Evolutionary conservation across 371 early-diverging fungal genomes (phyloP).

Genomic region (Mucor piriformis): DNA sequence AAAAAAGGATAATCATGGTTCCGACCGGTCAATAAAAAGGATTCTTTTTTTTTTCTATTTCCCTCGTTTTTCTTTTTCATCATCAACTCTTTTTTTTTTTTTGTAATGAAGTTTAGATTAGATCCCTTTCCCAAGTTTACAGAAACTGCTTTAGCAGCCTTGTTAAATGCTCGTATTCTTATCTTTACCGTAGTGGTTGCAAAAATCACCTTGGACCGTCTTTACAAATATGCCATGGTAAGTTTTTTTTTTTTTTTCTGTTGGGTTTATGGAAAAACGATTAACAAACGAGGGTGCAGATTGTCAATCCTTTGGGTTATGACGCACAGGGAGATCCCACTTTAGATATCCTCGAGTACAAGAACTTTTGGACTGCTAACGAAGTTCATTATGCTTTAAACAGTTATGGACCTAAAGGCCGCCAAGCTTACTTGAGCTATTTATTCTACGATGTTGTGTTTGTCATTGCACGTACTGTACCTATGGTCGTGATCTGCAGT

Average conservation of each 20-base stretch:
- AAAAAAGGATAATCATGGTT: neutral
- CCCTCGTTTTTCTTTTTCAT: neutral
- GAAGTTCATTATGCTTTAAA: constrained; percentile 36
- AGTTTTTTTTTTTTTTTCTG: neutral
- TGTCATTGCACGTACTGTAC: constrained; percentile 37
- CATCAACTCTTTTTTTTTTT: neutral
- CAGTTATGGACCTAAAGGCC: constrained; percentile 43
- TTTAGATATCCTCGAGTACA: constrained; percentile 50
- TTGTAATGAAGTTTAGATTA: constrained; percentile 28
- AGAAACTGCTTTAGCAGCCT: constrained; percentile 20
- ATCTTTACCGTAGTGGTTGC: constrained; percentile 39
- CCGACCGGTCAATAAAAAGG: neutral
- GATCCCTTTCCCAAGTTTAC: constrained; percentile 48
- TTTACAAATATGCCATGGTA: constrained; percentile 48
- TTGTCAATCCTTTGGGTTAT: constrained; percentile 42
- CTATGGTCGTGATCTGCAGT: constrained; percentile 36
- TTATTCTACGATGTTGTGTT: constrained; percentile 42
- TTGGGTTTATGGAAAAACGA: neutral
- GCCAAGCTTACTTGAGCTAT: constrained; percentile 45
- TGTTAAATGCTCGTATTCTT: constrained; percentile 46
- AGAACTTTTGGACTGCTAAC: constrained; percentile 33
- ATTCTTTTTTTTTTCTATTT: neutral
- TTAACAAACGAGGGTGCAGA: constrained; percentile 15
- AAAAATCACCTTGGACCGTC: constrained; percentile 48
- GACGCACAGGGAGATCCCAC: constrained; percentile 36